These are phyloP conservation scores for Paradendryphiella salina DNA, from an alignment of 2,329 filamentous ascomycete genomes.

Conservation along the genomic window DNA sequence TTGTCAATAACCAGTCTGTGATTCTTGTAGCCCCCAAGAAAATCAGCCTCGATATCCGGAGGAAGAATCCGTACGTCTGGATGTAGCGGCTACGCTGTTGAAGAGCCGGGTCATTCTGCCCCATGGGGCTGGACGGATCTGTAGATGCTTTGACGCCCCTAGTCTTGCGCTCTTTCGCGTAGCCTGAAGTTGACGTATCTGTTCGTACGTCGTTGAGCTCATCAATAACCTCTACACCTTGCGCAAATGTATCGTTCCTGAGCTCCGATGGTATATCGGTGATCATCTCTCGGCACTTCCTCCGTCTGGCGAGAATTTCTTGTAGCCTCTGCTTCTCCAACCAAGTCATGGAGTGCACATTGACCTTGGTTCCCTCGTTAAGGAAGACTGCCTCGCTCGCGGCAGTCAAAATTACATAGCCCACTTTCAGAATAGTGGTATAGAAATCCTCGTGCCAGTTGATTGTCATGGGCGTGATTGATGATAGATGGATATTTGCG, in stretches of 20 bases:
- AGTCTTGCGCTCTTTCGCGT: slow-evolving; percentile 70
- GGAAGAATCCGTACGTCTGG: slow-evolving; percentile 73
- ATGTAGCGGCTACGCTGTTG: slow-evolving; percentile 78
- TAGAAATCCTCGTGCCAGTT: slow-evolving; percentile 95
- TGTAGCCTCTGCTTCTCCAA: slow-evolving; percentile 82
- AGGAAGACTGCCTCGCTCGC: slow-evolving; percentile 95
- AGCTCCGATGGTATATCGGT: slow-evolving; percentile 50
- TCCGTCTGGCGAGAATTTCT: slow-evolving; percentile 66
- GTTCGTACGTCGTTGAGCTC: slow-evolving; percentile 44
- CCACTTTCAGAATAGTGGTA: slow-evolving; percentile 80
- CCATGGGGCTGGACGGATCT: slow-evolving; percentile 31
- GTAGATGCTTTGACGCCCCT: slow-evolving; percentile 40
- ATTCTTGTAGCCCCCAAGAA: slow-evolving; percentile 62
- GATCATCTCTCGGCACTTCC: slow-evolving; percentile 44
- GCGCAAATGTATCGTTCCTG: slow-evolving; percentile 47
- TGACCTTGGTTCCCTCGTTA: slow-evolving; percentile 81
- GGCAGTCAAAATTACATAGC: slow-evolving; percentile 86
- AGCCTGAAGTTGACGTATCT: slow-evolving; percentile 52
- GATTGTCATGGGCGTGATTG: slow-evolving; percentile 66
- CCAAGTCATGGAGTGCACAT: slow-evolving; percentile 79
- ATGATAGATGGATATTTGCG: slow-evolving; percentile 81
- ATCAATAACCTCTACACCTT: slow-evolving; percentile 38
- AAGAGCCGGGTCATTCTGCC: slow-evolving; percentile 67
- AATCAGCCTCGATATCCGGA: slow-evolving; percentile 71
- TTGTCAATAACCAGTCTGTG: slow-evolving; percentile 58